Conservation (phyloP, 805 yeast genomes). For the Schwanniomyces pseudopolymorphus region DNA sequence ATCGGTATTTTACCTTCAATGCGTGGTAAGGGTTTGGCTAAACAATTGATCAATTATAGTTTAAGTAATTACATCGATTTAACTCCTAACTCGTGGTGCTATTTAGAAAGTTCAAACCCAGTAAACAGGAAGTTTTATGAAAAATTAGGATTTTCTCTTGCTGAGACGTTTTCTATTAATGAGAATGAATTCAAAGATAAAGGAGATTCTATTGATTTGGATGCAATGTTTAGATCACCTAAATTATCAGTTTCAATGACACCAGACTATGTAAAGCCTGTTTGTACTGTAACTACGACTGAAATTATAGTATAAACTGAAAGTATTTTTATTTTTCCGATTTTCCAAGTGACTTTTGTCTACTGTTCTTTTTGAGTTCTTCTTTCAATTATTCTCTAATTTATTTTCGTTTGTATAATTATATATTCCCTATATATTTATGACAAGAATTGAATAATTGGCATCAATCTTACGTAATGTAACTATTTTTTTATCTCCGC, state of each 20-base stretch:
- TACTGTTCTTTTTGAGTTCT: background rate
- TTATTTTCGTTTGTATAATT: background rate
- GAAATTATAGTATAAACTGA: background rate
- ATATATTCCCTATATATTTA: background rate
- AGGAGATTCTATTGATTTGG: conserved; percentile 13
- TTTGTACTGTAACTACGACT: conserved; percentile 2
- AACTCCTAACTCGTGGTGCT: conserved; percentile 28
- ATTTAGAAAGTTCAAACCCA: conserved; percentile 59
- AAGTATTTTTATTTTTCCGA: background rate
- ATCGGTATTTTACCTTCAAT: conserved; percentile 58
- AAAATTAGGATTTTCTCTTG: conserved; percentile 49
- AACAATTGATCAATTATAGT: conserved; percentile 49
- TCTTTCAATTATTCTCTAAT: conserved; percentile 1
- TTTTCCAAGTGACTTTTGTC: background rate
- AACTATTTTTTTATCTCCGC: background rate
- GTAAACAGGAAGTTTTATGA: conserved; percentile 52
- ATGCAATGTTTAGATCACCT: conserved; percentile 20
- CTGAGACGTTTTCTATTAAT: conserved; percentile 31
- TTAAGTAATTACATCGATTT: conserved; percentile 45
- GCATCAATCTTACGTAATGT: background rate
- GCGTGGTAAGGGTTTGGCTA: conserved; percentile 60
- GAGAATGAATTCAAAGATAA: conserved; percentile 11
- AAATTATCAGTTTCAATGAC: background rate
- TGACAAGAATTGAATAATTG: background rate
- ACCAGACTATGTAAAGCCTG: conserved; percentile 3